Evolutionary conservation across 2,329 filamentous ascomycete species (phyloP), one percentile per base, ranked within the genome.

Genomic region (Penicillium glabrum): DNA sequence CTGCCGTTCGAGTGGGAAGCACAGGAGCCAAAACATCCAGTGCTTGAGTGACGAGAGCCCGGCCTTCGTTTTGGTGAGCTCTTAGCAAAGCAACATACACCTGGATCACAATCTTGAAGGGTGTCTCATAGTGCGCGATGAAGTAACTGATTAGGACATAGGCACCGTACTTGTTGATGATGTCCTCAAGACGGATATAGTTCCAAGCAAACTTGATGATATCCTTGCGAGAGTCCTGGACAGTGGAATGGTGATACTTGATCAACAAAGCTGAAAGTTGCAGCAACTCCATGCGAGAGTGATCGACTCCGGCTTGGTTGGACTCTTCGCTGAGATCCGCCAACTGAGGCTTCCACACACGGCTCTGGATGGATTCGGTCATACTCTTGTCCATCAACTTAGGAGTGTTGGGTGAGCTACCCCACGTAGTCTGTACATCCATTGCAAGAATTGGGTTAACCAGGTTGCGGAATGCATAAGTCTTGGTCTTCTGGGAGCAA

Each of bases 121-220:
- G 96, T 0, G 95, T 98, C 67, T 99, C 96, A 70, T 96, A 99
- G 62, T 96, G 90, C 0, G 91, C 91, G 67, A 99, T 97, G 78
- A 99, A 99, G 75, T 97, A 99, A 3, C 91, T 92, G 59, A 99
- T 96, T 6, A 99, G 86, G 5, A 97, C 93, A 68, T 99, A 99
- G 3, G 95, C 93, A 0, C 93, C 95, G 72, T 98, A 95, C 75
- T 99, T 99, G 80, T 98, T 99, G 79, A 99, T 96, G 56, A 96
- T 90, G 73, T 99, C 95, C 69, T 99, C 96, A n/a, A 99, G 84
- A 24, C 91, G 87, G 67, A 99, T 99, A 71, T 96, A 98, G 19
- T 93, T 96, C 95, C 95, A 99, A 3, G 92, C 93, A 75, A 98
- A 99, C 76, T 97, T 98, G 70, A 99, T 99, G 60, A 99, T 93